Base-by-base conservation (phyloP, 202 grass and related monocot genomes). In the Musa balbisiana region DNA sequence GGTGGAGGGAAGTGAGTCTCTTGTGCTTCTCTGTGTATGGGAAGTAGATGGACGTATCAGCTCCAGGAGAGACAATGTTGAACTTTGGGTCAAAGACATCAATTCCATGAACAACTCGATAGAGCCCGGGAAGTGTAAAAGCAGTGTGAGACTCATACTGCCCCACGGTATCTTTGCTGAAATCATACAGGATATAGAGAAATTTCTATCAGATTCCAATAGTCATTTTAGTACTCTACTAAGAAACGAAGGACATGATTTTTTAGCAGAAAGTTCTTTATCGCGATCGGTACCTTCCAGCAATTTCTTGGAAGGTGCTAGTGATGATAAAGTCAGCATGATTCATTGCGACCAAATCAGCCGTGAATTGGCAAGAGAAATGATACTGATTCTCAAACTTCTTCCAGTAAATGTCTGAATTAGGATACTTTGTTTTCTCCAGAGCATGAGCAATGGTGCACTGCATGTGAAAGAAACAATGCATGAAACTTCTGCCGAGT, bases 291-390 rank as follows among this genome's bases (percentile, higher is more conserved):
- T 77, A 94, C 94, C 92, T 98, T 91, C 95, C 95, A 17, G 95
- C 91, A 73, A 98, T 98, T 76, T 98, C 95, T 83, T 98, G 95
- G 89, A 98, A 98, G 26, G 95, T 98, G 74, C 91, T 93, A 49
- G 95, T 98, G 72, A 98, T 98, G 72, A 98, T 98, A 86, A 98
- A 98, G 82, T 98, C 95, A 13, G 95, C 95, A 51, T 98, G 95
- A 78, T 98, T 98, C 95, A 98, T 98, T 0, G 95, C 95, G 14
- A 98, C 92, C 81, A 98, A 81, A 74, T 98, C 95, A 22, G 95
- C 92, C 1, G 95, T 98, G 83, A 98, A 98, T 71, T 98, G 95
- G 85, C 95, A 98, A 13, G 95, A 98, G 85, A 98, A 98, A 73
- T 98, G 95, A 78, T 98, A 98, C 82, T 98, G 95, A 23, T 98